Conservation (phyloP, 1,284 basidiomycete genomes). For the Peniophora sp. region DNA sequence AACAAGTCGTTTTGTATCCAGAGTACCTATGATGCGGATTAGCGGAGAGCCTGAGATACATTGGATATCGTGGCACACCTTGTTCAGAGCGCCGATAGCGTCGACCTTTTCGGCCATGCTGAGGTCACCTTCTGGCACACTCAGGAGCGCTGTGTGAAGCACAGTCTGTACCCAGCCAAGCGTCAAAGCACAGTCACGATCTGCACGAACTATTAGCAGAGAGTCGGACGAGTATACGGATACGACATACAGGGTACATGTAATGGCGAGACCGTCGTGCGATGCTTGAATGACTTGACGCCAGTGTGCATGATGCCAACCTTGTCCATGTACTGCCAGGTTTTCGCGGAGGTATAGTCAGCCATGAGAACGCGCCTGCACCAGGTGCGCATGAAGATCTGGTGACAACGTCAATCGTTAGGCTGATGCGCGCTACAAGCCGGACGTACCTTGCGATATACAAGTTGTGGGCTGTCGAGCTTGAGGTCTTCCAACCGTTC, state of each 20-base stretch:
- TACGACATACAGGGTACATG: slow-evolving; percentile 24
- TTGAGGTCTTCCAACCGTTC: slow-evolving; percentile 30
- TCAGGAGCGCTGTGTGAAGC: slow-evolving; percentile 23
- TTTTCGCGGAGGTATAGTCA: slow-evolving; percentile 33
- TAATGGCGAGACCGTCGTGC: slow-evolving; percentile 20
- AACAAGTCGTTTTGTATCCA: slow-evolving; percentile 45
- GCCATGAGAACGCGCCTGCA: slow-evolving; percentile 29
- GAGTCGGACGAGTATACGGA: background rate
- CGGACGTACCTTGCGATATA: slow-evolving; percentile 33
- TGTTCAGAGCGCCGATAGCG: slow-evolving; percentile 33
- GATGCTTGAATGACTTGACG: slow-evolving; percentile 32
- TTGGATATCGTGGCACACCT: slow-evolving; percentile 22
- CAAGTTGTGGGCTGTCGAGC: slow-evolving; percentile 36
- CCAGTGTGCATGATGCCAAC: slow-evolving; percentile 45
- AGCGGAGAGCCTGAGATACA: background rate
- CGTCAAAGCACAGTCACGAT: slow-evolving; percentile 26
- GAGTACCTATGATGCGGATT: slow-evolving; percentile 22
- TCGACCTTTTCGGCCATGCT: slow-evolving; percentile 27
- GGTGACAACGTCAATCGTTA: slow-evolving; percentile 1
- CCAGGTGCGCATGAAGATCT: slow-evolving; percentile 32
- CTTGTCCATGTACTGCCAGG: slow-evolving; percentile 43
- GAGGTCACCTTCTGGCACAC: slow-evolving; percentile 18
- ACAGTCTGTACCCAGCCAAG: slow-evolving; percentile 25
- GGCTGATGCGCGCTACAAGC: background rate
- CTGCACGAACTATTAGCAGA: slow-evolving; percentile 11